Base-by-base conservation (phyloP, 2,329 filamentous ascomycete genomes). In the Tolypocladium album region DNA sequence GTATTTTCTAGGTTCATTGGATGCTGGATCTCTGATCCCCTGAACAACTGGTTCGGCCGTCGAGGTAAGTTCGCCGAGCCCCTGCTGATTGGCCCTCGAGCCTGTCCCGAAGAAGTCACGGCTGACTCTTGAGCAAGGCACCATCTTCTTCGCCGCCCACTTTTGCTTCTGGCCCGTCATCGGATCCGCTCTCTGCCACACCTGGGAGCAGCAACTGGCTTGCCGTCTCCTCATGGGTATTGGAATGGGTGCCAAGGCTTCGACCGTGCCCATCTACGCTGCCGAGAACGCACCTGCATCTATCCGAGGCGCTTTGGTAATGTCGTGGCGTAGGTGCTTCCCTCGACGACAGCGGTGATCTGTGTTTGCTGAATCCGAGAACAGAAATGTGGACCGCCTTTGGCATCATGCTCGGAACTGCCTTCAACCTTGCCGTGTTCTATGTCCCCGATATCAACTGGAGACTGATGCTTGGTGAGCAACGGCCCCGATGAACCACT, bases 221-320 rank as follows among this genome's bases (percentile, higher is more conserved):
- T 84, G 84, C 55, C 82, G 88, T 58, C 83, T 90, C 59, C 76
- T 86, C 5, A 80, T 90, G 66, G 88, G 88, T 0, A 81, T 91
- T 39, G 87, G 85, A 1, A 88, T 89, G 69, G 87, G 87, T 13
- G 78, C 83, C 17, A 89, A 89, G 67, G 82, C 83, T 7, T 82
- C 81, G 0, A 84, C 79, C 0, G 83, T 88, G 0, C 89, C 89
- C 0, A 85, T 92, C 38, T 92, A 90, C 66, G 86, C 87, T 0
- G 88, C 88, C 1, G 89, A 92, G 70, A 88, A 84, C 57, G 80
- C 85, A 0, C 88, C 88, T 0, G 84, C 88, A 2, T 71, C 78
- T 4, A 86, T 91, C 58, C 81, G 88, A 67, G 88, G 88, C 64
- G 88, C 87, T 20, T 76, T 94, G 3, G 89, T 92, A 63, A 93